Conservation (phyloP, 163 green algal genomes). For the Scenedesmus sp. region DNA sequence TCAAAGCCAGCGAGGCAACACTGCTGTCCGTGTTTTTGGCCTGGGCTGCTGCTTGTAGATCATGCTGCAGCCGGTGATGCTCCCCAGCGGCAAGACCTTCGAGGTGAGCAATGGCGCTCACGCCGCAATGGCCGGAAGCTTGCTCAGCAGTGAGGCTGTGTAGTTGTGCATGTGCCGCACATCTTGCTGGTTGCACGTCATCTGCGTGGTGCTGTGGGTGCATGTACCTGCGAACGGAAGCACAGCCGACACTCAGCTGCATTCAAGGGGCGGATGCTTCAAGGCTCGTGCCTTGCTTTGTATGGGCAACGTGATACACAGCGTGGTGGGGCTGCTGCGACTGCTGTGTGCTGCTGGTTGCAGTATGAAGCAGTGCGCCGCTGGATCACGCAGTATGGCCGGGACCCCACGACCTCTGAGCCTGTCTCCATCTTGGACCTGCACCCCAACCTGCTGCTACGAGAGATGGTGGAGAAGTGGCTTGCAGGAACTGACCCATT, state of each 20-base stretch:
- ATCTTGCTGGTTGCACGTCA: background rate
- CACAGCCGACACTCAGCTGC: too few relatives aligned
- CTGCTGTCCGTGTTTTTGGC: background rate
- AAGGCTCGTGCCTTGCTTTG: too few relatives aligned
- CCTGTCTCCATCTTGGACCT: slow-evolving; percentile 34
- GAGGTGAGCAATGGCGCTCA: background rate
- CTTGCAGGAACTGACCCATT: background rate
- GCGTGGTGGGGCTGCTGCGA: background rate
- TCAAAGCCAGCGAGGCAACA: too few relatives aligned
- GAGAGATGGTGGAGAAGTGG: slow-evolving; percentile 46
- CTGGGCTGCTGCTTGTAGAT: slow-evolving; percentile 17
- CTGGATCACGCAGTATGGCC: slow-evolving; percentile 42
- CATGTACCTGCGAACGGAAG: too few relatives aligned
- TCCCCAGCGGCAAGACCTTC: slow-evolving; percentile 46
- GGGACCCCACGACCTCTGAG: slow-evolving; percentile 15
- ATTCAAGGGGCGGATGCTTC: too few relatives aligned
- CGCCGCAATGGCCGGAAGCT: background rate
- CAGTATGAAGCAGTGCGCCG: slow-evolving; percentile 32
- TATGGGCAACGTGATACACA: too few relatives aligned
- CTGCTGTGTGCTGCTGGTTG: background rate
- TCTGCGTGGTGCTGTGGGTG: too few relatives aligned
- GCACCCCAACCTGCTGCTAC: slow-evolving; percentile 41
- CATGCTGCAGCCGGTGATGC: slow-evolving; percentile 34
- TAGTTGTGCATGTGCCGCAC: background rate
- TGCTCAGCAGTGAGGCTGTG: background rate